Conservation (phyloP, 805 yeast species). For the Lachancea meyersii region DNA sequence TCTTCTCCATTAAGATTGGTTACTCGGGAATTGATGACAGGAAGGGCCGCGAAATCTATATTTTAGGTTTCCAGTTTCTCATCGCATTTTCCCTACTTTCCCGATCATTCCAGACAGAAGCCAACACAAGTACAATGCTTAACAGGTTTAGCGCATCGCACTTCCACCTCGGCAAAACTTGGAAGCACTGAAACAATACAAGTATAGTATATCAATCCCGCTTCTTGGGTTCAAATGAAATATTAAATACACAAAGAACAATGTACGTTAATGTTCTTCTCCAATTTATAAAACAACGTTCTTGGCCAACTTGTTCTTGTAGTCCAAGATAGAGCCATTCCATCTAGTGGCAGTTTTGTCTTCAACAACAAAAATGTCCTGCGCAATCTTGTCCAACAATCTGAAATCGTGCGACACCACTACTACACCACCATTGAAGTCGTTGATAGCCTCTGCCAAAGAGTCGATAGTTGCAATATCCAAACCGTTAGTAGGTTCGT, state of each 20-base stretch:
- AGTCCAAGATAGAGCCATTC: slow-evolving; percentile 86
- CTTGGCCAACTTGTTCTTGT: slow-evolving; percentile 91
- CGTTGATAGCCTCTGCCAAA: slow-evolving; percentile 90
- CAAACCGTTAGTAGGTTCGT: slow-evolving; percentile 99
- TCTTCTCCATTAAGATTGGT: too few relatives aligned
- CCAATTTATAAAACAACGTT: slow-evolving; percentile 61
- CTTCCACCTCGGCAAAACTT: background rate
- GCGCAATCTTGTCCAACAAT: slow-evolving; percentile 91
- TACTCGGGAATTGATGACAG: too few relatives aligned
- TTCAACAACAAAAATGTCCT: slow-evolving; percentile 95
- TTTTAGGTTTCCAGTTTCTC: background rate
- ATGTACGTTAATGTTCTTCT: slow-evolving; percentile 1
- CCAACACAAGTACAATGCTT: background rate
- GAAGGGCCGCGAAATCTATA: too few relatives aligned
- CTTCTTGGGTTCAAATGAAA: background rate
- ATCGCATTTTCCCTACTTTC: background rate
- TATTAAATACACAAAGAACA: slow-evolving; percentile 6
- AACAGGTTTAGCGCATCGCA: background rate
- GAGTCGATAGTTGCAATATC: slow-evolving; percentile 98
- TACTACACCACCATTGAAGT: slow-evolving; percentile 95
- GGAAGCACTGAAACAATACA: background rate
- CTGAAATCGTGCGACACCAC: slow-evolving; percentile 99
- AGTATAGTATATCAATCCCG: background rate
- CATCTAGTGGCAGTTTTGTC: slow-evolving; percentile 93
- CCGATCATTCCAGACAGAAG: background rate